phyloP scores from a whole-genome alignment of 345 rosid species.

The Citrus glauca region DNA sequence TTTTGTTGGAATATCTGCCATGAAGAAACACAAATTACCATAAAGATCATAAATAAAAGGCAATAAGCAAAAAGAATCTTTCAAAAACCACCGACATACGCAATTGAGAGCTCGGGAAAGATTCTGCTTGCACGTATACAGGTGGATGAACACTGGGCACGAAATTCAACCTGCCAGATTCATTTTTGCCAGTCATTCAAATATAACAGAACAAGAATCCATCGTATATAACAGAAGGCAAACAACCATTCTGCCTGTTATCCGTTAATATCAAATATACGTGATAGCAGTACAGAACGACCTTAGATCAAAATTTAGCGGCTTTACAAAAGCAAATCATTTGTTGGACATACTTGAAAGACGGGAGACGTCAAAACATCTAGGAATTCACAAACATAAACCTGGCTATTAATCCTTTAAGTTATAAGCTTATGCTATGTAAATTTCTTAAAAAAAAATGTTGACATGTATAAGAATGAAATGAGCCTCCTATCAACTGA shows the following conservation, averaged over 20 bases:
- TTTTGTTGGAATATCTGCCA: conserved; percentile 74
- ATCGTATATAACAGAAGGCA: not conserved
- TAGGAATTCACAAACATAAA: not conserved
- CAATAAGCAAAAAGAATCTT: not conserved
- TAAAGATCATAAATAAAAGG: conserved; percentile 6
- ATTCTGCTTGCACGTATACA: conserved; percentile 68
- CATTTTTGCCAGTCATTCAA: conserved; percentile 4
- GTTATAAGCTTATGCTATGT: not conserved
- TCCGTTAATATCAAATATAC: not conserved
- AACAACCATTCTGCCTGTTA: not conserved
- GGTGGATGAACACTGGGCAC: conserved; percentile 47
- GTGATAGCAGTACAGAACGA: not conserved
- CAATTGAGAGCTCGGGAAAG: conserved; percentile 74
- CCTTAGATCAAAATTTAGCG: not conserved
- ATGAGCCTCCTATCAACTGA: not conserved
- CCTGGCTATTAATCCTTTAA: not conserved
- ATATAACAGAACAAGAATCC: not conserved
- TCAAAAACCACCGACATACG: conserved; percentile 37
- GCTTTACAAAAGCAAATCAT: not conserved
- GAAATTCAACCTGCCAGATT: conserved; percentile 68
- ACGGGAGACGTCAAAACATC: not conserved
- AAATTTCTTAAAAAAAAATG: not conserved
- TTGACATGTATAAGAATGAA: not conserved
- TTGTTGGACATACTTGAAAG: not conserved
- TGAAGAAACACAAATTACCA: conserved; percentile 8